Evolutionary conservation across 345 rosid species (phyloP), one percentile per base, ranked within the genome.

Genomic region (Trapa bicornis): DNA sequence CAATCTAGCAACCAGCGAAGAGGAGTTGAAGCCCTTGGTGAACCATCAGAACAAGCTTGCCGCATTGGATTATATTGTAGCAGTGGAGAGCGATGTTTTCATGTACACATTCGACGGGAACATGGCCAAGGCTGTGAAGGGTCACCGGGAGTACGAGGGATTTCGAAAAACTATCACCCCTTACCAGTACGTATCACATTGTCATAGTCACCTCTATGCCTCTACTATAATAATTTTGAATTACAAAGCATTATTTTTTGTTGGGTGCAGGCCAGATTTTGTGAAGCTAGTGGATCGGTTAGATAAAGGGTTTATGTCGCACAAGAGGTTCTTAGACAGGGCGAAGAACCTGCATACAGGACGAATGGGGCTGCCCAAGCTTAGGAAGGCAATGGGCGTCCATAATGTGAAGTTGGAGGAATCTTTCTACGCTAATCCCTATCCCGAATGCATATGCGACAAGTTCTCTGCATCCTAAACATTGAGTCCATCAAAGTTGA

Each of bases 91-190:
- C 53, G 85, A 81, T 16, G 84, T 81, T 53, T 89, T 92, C 61
- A 64, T 86, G 61, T 80, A 82, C 37, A 86, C 85, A n/a, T 83
- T 84, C 15, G 85, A 86, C 69, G 98, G 94, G 29, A 84, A 87
- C 75, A 89, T 92, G 98, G 96, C 92, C 0, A 89, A 81, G 75
- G 94, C 94, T 0, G 94, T 79, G 15, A 80, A 77, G 9, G 96
- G 96, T 16, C 96, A 87, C 13, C 73, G 94, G 69, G 79, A 74
- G 70, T 83, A 81, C 60, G 83, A 89, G 79, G 92, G 94, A 37
- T 87, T 88, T 56, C 73, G 83, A 62, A 85, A 87, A 77, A 83
- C 93, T 3, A 87, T 88, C 62, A 83, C 68, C 58, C 94, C 97
- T 5, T 80, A 84, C 78, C 87, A 80, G 96, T 88, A 80, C 0